Evolutionary conservation across 306 rosid genomes (phyloP), one percentile per base, ranked within the genome.

Genomic region (Malus sieversii): DNA sequence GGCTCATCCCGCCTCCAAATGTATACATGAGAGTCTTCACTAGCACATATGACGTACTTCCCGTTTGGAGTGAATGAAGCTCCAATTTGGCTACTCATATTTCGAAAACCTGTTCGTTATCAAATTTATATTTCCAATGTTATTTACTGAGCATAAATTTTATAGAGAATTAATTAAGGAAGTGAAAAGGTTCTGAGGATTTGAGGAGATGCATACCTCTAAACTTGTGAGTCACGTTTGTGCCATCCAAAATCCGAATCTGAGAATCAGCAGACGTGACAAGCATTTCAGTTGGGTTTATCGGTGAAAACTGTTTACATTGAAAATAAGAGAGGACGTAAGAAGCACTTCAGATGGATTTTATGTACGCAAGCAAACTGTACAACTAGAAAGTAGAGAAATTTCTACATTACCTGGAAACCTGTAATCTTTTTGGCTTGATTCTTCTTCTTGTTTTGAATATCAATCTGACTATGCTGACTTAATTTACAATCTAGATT

Each of bases 21-120:
- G 52, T 77, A 90, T 0, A 95, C 98, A 23, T 95, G 87, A 59
- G 96, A 92, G 81, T 92, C 98, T 80, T 95, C 98, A 60, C 98
- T 92, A 55, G 98, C 93, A 71, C 90, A 73, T 22, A 95, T 48
- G 13, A 95, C 82, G 6, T 92, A 87, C 81, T 79, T 88, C 64
- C 96, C 95, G 70, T 80, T 81, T 76, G 82, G 83, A 84, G 73
- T 88, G 68, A 87, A 90, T 68, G 97, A 85, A 14, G 91, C 95
- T 75, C 91, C 83, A 35, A 95, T 90, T 84, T 92, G 97, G 81
- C 98, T 95, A 61, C 85, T 83, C 44, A 93, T 40, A 75, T 95
- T 95, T 78, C 84, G 66, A 66, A 95, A 90, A 60, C 97, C 97
- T 94, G 84, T 44, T 78, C 22, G 60, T 44, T 67, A 29, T 38